Evolutionary conservation across 2,329 filamentous ascomycete genomes (phyloP).

Genomic region (Coleophoma cylindrospora): DNA sequence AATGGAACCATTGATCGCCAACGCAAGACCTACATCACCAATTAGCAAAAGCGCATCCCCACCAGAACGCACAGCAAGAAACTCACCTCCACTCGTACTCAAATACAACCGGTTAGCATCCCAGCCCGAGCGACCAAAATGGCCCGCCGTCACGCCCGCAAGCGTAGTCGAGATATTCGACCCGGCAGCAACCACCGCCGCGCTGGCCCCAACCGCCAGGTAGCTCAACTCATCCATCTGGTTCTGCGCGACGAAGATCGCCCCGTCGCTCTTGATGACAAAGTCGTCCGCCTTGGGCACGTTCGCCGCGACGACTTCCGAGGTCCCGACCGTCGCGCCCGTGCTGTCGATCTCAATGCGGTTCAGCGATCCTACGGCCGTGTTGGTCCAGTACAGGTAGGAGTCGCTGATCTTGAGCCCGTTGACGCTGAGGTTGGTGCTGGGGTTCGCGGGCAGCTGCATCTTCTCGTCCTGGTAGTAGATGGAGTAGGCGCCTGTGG

Average conservation of each 20-base stretch:
- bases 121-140: conserved; percentile 8
- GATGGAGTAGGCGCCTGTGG: conserved; percentile 16
- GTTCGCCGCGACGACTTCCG: conserved; percentile 4
- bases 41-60: background rate
- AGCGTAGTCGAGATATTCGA: conserved; percentile 5
- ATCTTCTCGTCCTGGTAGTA: conserved; percentile 20
- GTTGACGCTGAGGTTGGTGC: conserved; percentile 16
- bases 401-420: conserved; percentile 20
- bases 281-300: conserved; percentile 11
- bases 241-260: conserved; percentile 8
- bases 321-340: conserved; percentile 8
- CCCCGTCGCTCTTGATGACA: conserved; percentile 7
- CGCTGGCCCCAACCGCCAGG: background rate
- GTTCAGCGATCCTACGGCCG: conserved; percentile 14
- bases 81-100: conserved; percentile 13
- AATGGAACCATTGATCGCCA: background rate
- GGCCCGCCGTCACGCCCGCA: conserved; percentile 10
- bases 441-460: conserved; percentile 2
- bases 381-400: conserved; percentile 23
- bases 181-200: conserved; percentile 4
- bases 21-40: background rate
- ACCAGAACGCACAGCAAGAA: background rate
- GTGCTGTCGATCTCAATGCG: conserved; percentile 11
- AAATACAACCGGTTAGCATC: conserved; percentile 10
- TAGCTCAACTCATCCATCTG: conserved; percentile 7